Base-by-base conservation (phyloP, 169 alveolate species). In the Eimeria tenella region DNA sequence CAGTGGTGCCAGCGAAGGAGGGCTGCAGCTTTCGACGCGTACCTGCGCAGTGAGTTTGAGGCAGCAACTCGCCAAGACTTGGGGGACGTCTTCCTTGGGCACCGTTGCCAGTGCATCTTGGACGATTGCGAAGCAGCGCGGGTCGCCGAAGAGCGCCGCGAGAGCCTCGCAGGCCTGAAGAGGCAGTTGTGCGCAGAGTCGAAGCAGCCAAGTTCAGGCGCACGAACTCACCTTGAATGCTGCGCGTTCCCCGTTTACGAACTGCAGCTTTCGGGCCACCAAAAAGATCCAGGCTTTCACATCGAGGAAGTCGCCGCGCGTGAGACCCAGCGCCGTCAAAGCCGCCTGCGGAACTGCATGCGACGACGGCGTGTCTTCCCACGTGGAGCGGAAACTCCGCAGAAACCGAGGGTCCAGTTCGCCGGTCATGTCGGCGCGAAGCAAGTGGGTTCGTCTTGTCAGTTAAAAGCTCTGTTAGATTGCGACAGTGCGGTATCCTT, bases 31-130 rank as follows among this genome's bases (percentile, higher is more conserved):
- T 60, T 58, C 17, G 53, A 62, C 31, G 55, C 71, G 15, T 86
- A 88, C 93, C 93, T 88, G 93, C 11, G 93, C 93, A 15, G 93
- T 88, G 4, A 88, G 86, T 23, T 88, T 88, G 52, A 88, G 87
- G 52, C 93, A 88, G 53, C 84, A 88, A 31, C 93, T 70, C 31
- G 86, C 93, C 19, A 88, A 60, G 74, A 73, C 42, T 60, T 88
- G 93, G 13, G 84, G 93, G 17, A 88, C 13, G 58, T 88, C 93
- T 21, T 88, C 93, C 25, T 83, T 83, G 23, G 55, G 90, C 21
- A 60, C 55, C 60, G 50, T 4, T 13, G 49, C 42, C 42, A 31
- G 90, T n/a, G 90, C 77, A 6, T 60, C 90, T 31, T 83, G 90
- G 60, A 83, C 75, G 77, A 83, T n/a, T n/a, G 90, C 21, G 77